These are phyloP conservation scores for Bothriochloa decipiens DNA, from an alignment of 176 grass and related monocot species.

Conservation along the genomic window DNA sequence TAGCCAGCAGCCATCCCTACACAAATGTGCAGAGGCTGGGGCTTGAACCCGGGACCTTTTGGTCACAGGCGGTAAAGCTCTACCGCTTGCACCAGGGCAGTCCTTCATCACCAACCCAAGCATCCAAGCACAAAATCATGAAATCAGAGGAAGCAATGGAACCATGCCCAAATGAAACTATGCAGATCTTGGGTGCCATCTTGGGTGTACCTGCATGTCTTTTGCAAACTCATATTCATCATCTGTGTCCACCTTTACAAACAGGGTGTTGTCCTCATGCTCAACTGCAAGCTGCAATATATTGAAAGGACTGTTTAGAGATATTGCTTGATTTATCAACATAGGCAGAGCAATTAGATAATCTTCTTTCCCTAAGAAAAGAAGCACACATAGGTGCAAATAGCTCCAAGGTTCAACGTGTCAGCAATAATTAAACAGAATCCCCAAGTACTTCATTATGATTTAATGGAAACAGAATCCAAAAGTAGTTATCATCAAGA, in stretches of 20 bases:
- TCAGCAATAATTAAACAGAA: neutral
- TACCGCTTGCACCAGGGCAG: no score
- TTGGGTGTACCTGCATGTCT: constrained; percentile 88
- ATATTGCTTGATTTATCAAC: neutral
- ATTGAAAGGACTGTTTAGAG: constrained; percentile 32
- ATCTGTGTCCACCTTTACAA: constrained; percentile 85
- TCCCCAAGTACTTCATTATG: no score
- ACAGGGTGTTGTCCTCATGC: constrained; percentile 63
- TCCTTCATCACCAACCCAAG: no score
- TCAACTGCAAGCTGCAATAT: constrained; percentile 74
- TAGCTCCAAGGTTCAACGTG: constrained; percentile 3
- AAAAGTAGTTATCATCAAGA: neutral
- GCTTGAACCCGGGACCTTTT: no score
- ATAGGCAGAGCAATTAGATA: neutral
- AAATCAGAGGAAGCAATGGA: no score
- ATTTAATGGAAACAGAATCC: neutral
- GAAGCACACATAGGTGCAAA: neutral
- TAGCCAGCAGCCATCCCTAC: no score
- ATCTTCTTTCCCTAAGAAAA: neutral
- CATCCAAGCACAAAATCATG: no score
- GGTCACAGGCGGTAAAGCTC: no score
- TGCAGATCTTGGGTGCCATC: neutral
- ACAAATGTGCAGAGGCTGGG: no score
- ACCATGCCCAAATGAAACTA: no score
- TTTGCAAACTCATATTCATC: constrained; percentile 84